These are phyloP conservation scores for Fusarium sp. DNA, from an alignment of 2,329 filamentous ascomycete species.

Conservation along the genomic window DNA sequence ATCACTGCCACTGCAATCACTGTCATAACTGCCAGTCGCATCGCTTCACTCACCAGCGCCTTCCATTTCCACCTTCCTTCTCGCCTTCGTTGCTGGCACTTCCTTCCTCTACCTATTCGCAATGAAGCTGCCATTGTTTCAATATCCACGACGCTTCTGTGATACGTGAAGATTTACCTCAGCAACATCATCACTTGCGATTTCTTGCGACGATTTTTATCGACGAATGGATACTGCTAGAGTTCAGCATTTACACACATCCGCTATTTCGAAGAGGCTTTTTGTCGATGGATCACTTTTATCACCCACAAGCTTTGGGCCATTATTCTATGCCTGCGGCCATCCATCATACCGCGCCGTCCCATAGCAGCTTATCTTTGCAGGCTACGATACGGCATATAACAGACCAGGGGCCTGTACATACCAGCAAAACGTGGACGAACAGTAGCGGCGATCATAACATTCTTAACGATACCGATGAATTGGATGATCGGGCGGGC, in stretches of 20 bases:
- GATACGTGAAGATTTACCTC: conserved; percentile 36
- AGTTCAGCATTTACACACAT: conserved; percentile 23
- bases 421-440: conserved; percentile 67
- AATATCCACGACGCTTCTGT: conserved; percentile 24
- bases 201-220: conserved; percentile 30
- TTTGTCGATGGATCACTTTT: conserved; percentile 36
- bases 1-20: conserved; percentile 35
- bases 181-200: conserved; percentile 8
- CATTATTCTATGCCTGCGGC: conserved; percentile 31
- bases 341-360: conserved; percentile 33
- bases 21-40: conserved; percentile 13
- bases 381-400: conserved; percentile 45
- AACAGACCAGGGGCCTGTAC: conserved; percentile 40
- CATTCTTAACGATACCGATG: conserved; percentile 60
- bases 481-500: conserved; percentile 58
- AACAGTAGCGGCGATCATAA: conserved; percentile 64
- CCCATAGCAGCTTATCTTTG: conserved; percentile 46
- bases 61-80: conserved; percentile 12
- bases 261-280: conserved; percentile 1
- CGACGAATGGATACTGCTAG: neutral
- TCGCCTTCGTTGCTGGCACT: neutral
- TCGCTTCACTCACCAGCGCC: conserved; percentile 1
- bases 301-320: conserved; percentile 13
- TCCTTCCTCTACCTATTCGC: conserved; percentile 19
- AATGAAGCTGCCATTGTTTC: conserved; percentile 38